Evolutionary conservation across 169 alveolate genomes (phyloP).

Genomic region (Besnoitia besnoiti): DNA sequence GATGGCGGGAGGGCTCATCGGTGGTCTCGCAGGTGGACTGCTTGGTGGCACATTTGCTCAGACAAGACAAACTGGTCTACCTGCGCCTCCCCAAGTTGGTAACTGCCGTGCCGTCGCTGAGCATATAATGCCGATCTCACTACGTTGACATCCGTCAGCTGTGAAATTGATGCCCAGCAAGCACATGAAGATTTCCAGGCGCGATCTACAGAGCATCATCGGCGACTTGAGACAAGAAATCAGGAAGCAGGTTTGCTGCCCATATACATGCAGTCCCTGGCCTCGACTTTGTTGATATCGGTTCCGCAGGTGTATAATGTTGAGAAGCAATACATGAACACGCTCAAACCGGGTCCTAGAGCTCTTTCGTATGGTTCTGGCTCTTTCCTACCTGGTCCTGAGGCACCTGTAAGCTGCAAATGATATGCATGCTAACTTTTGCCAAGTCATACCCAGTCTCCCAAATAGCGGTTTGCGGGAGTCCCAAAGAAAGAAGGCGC

Average conservation of each 20-base stretch:
- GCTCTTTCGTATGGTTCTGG: constrained; percentile 1
- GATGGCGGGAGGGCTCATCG: not conserved
- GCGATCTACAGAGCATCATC: constrained; percentile 22
- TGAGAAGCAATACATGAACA: constrained; percentile 25
- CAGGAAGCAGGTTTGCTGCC: not conserved
- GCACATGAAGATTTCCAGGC: constrained; percentile 17
- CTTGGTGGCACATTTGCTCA: not conserved
- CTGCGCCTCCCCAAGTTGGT: constrained; percentile 24
- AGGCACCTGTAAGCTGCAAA: not conserved
- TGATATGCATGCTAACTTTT: too few relatives aligned
- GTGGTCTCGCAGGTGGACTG: constrained; percentile 20
- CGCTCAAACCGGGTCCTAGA: not conserved
- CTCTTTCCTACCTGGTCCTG: not conserved
- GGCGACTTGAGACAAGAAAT: constrained; percentile 27
- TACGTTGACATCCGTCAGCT: not conserved
- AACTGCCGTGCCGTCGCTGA: not conserved
- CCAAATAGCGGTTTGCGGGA: not conserved
- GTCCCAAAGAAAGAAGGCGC: not conserved
- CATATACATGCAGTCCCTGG: not conserved
- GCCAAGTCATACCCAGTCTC: not conserved
- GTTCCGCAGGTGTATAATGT: not conserved
- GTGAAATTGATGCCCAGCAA: constrained; percentile 39
- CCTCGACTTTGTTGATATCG: not conserved
- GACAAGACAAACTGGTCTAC: not conserved
- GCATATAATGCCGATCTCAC: not conserved